Conservation (phyloP, 2,329 filamentous ascomycete genomes). For the Penicillium concentricum region DNA sequence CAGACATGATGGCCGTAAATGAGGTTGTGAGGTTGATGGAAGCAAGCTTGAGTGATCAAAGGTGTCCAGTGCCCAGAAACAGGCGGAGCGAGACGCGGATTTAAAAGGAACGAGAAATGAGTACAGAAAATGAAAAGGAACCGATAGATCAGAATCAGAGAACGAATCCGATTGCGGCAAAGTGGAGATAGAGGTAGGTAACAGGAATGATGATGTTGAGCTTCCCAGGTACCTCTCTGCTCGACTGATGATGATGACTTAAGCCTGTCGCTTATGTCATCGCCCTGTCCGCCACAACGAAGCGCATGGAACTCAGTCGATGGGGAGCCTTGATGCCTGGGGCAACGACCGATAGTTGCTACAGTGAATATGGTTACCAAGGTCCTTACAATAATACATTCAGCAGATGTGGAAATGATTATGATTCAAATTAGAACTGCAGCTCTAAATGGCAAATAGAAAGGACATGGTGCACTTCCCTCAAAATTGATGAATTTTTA, state of each 20-base stretch:
- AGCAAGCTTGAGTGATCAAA: constrained; percentile 26
- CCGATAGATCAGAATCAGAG: constrained; percentile 17
- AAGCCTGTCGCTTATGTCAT: constrained; percentile 28
- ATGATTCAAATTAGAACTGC: background rate
- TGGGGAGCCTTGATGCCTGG: constrained; percentile 18
- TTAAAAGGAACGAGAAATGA: constrained; percentile 16
- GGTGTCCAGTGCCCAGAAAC: constrained; percentile 15
- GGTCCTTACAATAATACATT: background rate
- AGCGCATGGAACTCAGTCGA: constrained; percentile 41
- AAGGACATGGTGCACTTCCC: background rate
- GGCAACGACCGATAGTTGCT: background rate
- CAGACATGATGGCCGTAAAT: constrained; percentile 61
- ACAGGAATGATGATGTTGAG: constrained; percentile 26
- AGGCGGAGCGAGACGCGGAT: constrained; percentile 12
- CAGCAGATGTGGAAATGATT: too few species aligned
- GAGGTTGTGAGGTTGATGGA: constrained; percentile 24
- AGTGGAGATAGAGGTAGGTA: constrained; percentile 17
- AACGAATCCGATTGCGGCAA: constrained; percentile 18
- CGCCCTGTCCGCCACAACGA: constrained; percentile 34
- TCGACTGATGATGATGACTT: constrained; percentile 35
- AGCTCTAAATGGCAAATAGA: background rate
- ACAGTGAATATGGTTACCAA: background rate
- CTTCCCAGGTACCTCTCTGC: constrained; percentile 21
- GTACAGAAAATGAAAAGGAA: constrained; percentile 10
- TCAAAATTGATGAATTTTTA: too few species aligned